Conservation (phyloP, 2,329 filamentous ascomycete species). For the Alternaria brassicicola region DNA sequence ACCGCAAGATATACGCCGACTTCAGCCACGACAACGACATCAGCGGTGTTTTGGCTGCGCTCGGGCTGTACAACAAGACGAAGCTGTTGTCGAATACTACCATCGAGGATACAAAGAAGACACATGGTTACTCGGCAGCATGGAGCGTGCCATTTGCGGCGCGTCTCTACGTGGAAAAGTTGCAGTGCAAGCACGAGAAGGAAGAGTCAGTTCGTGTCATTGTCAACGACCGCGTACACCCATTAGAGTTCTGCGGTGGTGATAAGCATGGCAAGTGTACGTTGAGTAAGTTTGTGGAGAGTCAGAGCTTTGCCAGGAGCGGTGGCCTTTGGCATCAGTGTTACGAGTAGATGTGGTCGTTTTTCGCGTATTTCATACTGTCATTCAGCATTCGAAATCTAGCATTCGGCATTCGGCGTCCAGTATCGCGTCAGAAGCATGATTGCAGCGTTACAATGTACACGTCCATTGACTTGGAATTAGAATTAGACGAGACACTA, state of each 20-base stretch:
- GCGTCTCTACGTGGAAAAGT: conserved; percentile 86
- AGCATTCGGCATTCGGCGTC: not conserved
- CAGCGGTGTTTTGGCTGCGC: conserved; percentile 73
- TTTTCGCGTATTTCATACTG: not conserved
- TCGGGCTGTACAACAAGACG: conserved; percentile 78
- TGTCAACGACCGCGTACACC: conserved; percentile 82
- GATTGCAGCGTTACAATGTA: not conserved
- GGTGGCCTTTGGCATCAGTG: conserved; percentile 79
- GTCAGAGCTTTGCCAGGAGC: conserved; percentile 72
- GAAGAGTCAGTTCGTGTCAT: conserved; percentile 80
- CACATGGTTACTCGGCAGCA: conserved; percentile 73
- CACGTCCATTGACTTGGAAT: not conserved
- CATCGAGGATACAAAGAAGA: conserved; percentile 58
- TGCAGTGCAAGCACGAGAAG: conserved; percentile 65
- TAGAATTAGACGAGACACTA: not conserved
- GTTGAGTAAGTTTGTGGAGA: conserved; percentile 72
- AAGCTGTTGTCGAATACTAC: conserved; percentile 53
- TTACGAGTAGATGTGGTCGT: conserved; percentile 19
- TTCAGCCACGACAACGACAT: conserved; percentile 94
- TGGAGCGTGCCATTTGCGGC: conserved; percentile 85
- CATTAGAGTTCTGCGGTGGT: conserved; percentile 70
- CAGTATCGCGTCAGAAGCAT: not conserved
- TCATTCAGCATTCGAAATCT: not conserved
- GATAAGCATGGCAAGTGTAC: conserved; percentile 75
- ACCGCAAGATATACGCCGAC: conserved; percentile 74